phyloP scores from a whole-genome alignment of 495 filamentous ascomycete species.

The Parathielavia hyrcaniae region DNA sequence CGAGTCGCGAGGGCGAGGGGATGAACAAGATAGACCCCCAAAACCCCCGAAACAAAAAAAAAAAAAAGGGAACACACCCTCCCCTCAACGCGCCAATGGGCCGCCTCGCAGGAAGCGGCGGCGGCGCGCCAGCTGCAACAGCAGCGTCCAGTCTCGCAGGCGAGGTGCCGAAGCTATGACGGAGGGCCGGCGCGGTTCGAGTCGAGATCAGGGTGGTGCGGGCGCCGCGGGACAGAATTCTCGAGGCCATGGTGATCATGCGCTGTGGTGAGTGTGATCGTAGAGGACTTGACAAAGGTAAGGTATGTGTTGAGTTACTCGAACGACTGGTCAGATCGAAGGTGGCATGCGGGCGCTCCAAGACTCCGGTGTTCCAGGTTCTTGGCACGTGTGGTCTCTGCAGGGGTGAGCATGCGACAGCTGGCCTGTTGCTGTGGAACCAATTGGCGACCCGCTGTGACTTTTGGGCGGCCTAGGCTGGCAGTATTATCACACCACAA shows the following conservation, averaged over 20 bases:
- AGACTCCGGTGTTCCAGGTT: background rate
- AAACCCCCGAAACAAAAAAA: too few species aligned
- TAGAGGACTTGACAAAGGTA: background rate
- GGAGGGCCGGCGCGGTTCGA: slow-evolving; percentile 21
- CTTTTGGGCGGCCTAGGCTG: slow-evolving; percentile 20
- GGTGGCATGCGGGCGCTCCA: slow-evolving; percentile 1
- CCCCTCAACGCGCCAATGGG: slow-evolving; percentile 88
- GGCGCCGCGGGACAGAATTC: slow-evolving; percentile 34
- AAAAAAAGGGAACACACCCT: slow-evolving; percentile 56
- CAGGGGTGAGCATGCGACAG: slow-evolving; percentile 12
- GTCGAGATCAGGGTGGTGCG: slow-evolving; percentile 7
- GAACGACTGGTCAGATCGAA: background rate
- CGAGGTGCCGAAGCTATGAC: slow-evolving; percentile 45
- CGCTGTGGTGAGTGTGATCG: background rate
- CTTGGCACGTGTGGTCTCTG: background rate
- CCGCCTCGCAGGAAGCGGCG: slow-evolving; percentile 61
- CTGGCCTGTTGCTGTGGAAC: slow-evolving; percentile 8
- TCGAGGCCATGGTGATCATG: slow-evolving; percentile 39
- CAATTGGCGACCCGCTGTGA: slow-evolving; percentile 16
- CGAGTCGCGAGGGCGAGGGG: background rate
- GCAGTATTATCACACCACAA: slow-evolving; percentile 21
- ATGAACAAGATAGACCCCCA: too few species aligned
- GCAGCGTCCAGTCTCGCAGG: slow-evolving; percentile 38
- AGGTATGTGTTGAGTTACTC: background rate
- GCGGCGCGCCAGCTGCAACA: slow-evolving; percentile 17